Percentiles rank a stretch among this genome's conserved stretches.
phyloP scores from a whole-genome alignment of 1,284 basidiomycete species.

The Microbotryum violaceum region DNA sequence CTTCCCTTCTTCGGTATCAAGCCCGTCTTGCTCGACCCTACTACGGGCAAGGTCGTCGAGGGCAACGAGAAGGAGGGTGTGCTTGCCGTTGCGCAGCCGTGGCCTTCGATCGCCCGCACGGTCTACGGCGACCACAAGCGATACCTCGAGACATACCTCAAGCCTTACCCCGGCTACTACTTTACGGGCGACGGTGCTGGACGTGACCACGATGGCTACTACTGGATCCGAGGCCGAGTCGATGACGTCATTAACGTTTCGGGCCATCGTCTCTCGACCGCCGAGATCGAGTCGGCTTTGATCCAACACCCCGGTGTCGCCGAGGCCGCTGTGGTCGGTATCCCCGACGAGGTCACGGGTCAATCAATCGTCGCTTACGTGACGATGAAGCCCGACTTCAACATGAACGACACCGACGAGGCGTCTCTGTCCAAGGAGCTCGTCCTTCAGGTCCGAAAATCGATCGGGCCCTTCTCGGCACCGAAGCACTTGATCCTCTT shows the following conservation, averaged over 20 bases:
- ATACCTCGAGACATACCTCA: constrained; percentile 90
- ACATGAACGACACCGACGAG: constrained; percentile 62
- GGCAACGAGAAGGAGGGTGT: constrained; percentile 89
- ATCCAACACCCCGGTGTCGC: constrained; percentile 91
- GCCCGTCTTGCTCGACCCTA: constrained; percentile 76
- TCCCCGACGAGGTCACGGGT: constrained; percentile 34
- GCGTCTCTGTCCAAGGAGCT: constrained; percentile 74
- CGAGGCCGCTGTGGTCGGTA: constrained; percentile 87
- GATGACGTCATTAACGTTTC: constrained; percentile 84
- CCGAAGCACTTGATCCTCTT: constrained; percentile 52
- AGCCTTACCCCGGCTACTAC: constrained; percentile 79
- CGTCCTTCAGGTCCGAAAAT: constrained; percentile 86
- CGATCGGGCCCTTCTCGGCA: constrained; percentile 89
- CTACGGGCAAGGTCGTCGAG: constrained; percentile 50
- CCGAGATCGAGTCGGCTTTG: constrained; percentile 93
- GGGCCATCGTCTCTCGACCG: constrained; percentile 91
- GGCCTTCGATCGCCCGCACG: constrained; percentile 95
- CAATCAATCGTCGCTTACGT: constrained; percentile 46
- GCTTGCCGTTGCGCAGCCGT: constrained; percentile 74
- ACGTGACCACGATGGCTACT: constrained; percentile 90
- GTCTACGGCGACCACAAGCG: constrained; percentile 86
- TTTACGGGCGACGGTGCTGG: constrained; percentile 96
- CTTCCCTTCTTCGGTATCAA: constrained; percentile 97
- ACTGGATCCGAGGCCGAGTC: constrained; percentile 93
- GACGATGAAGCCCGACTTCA: constrained; percentile 63